Percentiles rank a stretch among this genome's conserved stretches.
phyloP scores from a whole-genome alignment of 352 stramenopile species.

The Thraustochytrium sp. region DNA sequence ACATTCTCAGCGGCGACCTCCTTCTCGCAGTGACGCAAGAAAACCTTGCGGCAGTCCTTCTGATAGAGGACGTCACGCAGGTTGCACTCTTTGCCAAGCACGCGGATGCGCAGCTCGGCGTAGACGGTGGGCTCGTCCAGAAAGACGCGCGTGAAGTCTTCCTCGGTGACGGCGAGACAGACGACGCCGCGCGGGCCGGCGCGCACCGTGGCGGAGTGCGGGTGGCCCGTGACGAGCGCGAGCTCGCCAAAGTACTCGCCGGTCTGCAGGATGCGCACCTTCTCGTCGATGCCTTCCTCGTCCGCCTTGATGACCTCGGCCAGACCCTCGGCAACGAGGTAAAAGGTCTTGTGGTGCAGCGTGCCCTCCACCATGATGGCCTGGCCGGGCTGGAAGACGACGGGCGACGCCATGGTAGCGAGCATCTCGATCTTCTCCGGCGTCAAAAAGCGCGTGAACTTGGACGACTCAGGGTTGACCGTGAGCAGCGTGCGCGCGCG shows the following conservation, averaged over 20 bases:
- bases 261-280: not conserved
- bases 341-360: slow-evolving; percentile 4
- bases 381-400: not conserved
- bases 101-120: slow-evolving; percentile 2
- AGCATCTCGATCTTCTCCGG: slow-evolving; percentile 12
- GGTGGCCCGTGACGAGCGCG: not conserved
- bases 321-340: not conserved
- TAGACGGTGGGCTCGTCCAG: not conserved
- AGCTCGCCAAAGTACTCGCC: slow-evolving; percentile 33
- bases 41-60: not conserved
- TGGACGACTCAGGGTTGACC: not conserved
- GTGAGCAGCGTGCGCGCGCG: not conserved
- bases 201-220: slow-evolving; percentile 8
- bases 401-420: not conserved
- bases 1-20: slow-evolving; percentile 18
- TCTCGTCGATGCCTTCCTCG: not conserved
- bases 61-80: not conserved
- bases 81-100: not conserved
- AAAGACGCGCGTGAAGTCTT: slow-evolving; percentile 46
- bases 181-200: not conserved
- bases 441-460: not conserved
- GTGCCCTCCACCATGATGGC: not conserved
- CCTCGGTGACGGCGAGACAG: slow-evolving; percentile 33
- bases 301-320: not conserved
- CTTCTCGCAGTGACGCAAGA: slow-evolving; percentile 18